Conservation (phyloP, 257 asterid species). For the Nicotiana attenuata region DNA sequence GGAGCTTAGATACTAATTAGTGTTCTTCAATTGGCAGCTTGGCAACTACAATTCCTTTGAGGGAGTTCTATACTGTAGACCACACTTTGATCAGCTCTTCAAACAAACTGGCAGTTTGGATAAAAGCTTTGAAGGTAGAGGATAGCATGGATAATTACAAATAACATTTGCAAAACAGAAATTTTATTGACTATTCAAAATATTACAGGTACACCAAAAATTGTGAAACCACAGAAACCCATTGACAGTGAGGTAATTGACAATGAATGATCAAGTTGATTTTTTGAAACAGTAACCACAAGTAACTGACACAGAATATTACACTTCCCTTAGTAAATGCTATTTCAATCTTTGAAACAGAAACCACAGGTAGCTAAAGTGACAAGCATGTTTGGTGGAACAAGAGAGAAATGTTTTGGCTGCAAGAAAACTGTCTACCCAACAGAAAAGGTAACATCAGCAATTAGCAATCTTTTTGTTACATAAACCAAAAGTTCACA, state of each 20-base stretch:
- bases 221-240: constrained; percentile 77
- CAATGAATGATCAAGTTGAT: not conserved
- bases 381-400: constrained; percentile 77
- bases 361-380: constrained; percentile 65
- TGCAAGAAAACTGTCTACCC: constrained; percentile 82
- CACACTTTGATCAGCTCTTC: constrained; percentile 98
- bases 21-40: constrained; percentile 39
- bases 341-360: constrained; percentile 26
- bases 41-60: constrained; percentile 94
- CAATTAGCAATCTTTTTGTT: not conserved
- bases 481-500: not conserved
- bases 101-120: constrained; percentile 94
- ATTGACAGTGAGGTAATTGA: constrained; percentile 51
- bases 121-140: constrained; percentile 91
- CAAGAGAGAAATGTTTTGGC: constrained; percentile 77
- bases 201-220: constrained; percentile 79
- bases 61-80: constrained; percentile 97
- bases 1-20: not conserved
- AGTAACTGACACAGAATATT: not conserved
- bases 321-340: not conserved
- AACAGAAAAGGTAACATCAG: constrained; percentile 69
- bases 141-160: not conserved
- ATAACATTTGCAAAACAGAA: not conserved
- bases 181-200: not conserved
- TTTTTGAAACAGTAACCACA: no score